A percentile compares a stretch with the other conserved stretches of the same genome.
Evolutionary conservation across 371 early-diverging fungal species (phyloP).

Genomic region (Mycotypha africana): DNA sequence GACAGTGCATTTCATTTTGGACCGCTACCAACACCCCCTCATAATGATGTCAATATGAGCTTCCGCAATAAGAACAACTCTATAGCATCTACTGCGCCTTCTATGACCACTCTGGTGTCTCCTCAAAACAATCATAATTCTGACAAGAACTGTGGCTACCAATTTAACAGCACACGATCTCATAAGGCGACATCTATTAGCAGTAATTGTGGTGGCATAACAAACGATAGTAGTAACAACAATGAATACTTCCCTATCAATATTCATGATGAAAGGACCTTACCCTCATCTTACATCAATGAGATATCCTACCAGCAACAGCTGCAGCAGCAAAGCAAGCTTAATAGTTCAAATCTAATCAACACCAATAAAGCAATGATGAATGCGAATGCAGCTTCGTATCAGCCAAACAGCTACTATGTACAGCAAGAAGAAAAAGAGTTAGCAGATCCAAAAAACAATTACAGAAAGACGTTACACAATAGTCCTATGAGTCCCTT

Average conservation of each 20-base stretch:
- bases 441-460: no score
- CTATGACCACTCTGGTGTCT: conserved; percentile 10
- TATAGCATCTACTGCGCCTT: conserved; percentile 10
- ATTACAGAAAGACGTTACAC: no score
- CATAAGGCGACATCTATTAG: conserved; percentile 1
- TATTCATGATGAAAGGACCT: neutral
- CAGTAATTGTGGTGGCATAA: no score
- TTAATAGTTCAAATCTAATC: no score
- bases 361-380: no score
- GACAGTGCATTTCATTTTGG: conserved; percentile 14
- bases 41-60: neutral
- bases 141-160: neutral
- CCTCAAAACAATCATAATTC: conserved; percentile 2
- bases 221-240: neutral
- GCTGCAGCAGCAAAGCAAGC: no score
- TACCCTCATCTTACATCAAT: neutral
- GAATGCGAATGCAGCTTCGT: no score
- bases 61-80: conserved; percentile 4
- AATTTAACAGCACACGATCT: neutral
- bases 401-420: no score
- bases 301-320: neutral
- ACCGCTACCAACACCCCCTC: conserved; percentile 12
- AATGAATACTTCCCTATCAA: neutral
- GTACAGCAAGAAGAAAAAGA: no score
- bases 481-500: no score